Evolutionary conservation across 352 stramenopile species (phyloP).

Genomic region (Nothophytophthora sp.): DNA sequence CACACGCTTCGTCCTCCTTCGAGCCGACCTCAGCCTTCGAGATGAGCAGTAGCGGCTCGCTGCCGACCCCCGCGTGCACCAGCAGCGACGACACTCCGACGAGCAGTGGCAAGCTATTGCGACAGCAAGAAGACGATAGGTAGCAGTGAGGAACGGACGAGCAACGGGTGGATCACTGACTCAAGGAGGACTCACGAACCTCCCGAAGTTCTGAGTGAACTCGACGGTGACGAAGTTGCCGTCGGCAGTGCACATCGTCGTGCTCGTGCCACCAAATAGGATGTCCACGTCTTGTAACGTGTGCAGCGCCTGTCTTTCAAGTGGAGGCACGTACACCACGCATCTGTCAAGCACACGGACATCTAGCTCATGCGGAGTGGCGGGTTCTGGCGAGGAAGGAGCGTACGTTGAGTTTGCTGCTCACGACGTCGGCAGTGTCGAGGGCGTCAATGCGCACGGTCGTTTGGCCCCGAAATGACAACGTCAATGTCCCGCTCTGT

Average conservation of each 20-base stretch:
- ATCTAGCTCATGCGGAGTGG: too few species aligned
- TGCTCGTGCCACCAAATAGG: conserved; percentile 56
- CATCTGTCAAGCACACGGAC: too few species aligned
- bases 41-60: conserved; percentile 40
- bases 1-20: conserved; percentile 90
- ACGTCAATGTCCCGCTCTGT: conserved; percentile 71
- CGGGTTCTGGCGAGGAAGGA: too few species aligned
- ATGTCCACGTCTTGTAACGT: conserved; percentile 58
- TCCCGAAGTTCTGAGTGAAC: conserved; percentile 80
- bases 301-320: conserved; percentile 40
- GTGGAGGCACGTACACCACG: not conserved
- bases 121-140: not conserved
- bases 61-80: conserved; percentile 57
- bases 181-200: conserved; percentile 26
- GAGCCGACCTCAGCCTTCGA: conserved; percentile 75
- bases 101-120: conserved; percentile 53
- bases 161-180: not conserved
- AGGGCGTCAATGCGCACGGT: conserved; percentile 64
- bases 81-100: conserved; percentile 70
- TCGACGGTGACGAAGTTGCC: conserved; percentile 76
- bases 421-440: conserved; percentile 63
- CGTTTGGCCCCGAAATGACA: conserved; percentile 64
- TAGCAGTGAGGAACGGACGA: not conserved
- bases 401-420: conserved; percentile 68
- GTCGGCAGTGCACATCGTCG: conserved; percentile 61